Conservation (phyloP, 345 rosid genomes). For the Camelina sativa region DNA sequence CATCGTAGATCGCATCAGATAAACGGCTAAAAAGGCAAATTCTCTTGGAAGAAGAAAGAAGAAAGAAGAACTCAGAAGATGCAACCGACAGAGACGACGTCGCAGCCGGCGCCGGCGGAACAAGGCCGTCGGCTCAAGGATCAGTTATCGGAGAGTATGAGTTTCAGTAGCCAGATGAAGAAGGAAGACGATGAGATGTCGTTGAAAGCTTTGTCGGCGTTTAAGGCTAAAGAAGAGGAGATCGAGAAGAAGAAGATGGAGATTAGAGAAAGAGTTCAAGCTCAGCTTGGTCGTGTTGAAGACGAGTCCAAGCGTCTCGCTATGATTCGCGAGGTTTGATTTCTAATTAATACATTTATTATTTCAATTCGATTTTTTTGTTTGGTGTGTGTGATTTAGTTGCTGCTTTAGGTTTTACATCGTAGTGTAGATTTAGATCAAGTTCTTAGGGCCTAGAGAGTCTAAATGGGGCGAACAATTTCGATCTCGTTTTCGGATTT, state of each 20-base stretch:
- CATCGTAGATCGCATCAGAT: constrained; percentile 25
- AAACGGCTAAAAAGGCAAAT: constrained; percentile 26
- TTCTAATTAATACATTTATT: neutral
- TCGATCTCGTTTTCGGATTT: constrained; percentile 11
- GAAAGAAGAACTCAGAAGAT: constrained; percentile 26
- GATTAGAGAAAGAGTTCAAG: constrained; percentile 80
- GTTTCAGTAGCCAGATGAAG: constrained; percentile 87
- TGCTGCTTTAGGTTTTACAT: neutral
- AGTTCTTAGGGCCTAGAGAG: neutral
- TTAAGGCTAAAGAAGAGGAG: constrained; percentile 96
- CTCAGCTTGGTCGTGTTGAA: constrained; percentile 87
- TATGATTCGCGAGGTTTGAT: constrained; percentile 77
- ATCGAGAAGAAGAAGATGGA: constrained; percentile 91
- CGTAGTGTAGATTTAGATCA: neutral
- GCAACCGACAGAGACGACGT: constrained; percentile 51
- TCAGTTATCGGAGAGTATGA: constrained; percentile 71
- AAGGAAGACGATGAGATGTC: constrained; percentile 95
- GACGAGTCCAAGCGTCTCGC: constrained; percentile 80
- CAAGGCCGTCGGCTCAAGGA: constrained; percentile 40
- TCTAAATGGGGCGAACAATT: neutral
- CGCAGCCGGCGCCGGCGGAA: constrained; percentile 56
- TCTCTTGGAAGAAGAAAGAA: constrained; percentile 6
- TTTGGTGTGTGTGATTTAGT: constrained; percentile 1
- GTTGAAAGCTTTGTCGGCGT: constrained; percentile 75
- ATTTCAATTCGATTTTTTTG: neutral